phyloP scores from a whole-genome alignment of 805 yeast genomes.

The Maudiozyma bulderi region DNA sequence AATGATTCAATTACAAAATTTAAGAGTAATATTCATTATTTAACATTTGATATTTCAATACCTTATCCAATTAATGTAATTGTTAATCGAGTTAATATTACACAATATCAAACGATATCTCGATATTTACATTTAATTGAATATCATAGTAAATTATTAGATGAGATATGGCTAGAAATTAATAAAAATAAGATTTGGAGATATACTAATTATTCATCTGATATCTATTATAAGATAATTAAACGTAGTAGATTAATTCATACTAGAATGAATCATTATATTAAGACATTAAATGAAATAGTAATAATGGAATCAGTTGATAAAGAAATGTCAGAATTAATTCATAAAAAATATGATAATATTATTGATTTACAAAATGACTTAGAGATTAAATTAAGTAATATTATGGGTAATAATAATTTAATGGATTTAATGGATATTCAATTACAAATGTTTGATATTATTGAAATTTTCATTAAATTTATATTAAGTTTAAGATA shows the following conservation, averaged over 20 bases:
- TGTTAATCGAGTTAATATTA: conserved; percentile 55
- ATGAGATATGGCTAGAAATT: conserved; percentile 64
- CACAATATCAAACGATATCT: conserved; percentile 72
- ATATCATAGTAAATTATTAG: conserved; percentile 49
- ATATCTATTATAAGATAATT: conserved; percentile 46
- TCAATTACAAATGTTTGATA: conserved; percentile 25
- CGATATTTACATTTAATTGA: conserved; percentile 60
- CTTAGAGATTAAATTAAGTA: conserved; percentile 21
- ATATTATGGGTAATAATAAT: conserved; percentile 22
- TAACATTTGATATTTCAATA: conserved; percentile 48
- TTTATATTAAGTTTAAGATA: conserved; percentile 21
- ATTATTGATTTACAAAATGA: conserved; percentile 14
- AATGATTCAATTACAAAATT: background rate
- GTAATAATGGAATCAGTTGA: conserved; percentile 20
- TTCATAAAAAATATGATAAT: conserved; percentile 1
- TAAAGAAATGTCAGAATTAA: conserved; percentile 10
- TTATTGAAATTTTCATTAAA: conserved; percentile 25
- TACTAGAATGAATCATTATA: conserved; percentile 30
- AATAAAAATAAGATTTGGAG: conserved; percentile 55
- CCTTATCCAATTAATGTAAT: conserved; percentile 85
- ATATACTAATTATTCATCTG: conserved; percentile 34
- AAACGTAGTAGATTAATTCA: conserved; percentile 46
- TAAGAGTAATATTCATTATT: conserved; percentile 36
- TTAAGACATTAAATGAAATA: conserved; percentile 19
- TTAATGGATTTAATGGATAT: conserved; percentile 19